Evolutionary conservation across 2,329 filamentous ascomycete genomes (phyloP), one percentile per base, ranked within the genome.

Genomic region (Atkinsonella hypoxylon): DNA sequence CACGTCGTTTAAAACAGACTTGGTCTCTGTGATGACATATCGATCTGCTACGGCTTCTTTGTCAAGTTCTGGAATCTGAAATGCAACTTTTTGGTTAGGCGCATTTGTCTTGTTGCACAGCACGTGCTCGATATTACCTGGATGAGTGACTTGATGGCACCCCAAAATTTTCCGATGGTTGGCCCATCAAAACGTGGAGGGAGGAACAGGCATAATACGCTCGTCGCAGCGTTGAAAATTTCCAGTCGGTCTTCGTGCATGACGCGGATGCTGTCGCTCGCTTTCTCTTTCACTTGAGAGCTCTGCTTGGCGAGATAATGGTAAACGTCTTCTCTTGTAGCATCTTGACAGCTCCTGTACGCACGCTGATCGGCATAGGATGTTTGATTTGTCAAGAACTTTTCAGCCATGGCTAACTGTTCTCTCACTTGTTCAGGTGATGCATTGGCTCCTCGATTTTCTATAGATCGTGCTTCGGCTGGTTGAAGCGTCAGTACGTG

Each of bases 141-240:
- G 4, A 68, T 52, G 5, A 67, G 22, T 2, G 48, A 52, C 50
- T 58, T 59, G 0, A 71, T 39, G n/a, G 70, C 67, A 1, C 70
- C 72, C 72, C 71, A 75, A 49, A 66, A 74, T 49, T 70, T 73
- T 5, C 54, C 52, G 1, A 62, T 61, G 3, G 69, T 74, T 0
- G 69, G 64, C 0, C 64, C 66, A 9, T 65, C 56, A 20, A 65
- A 64, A 1, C 58, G 51, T 0, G 56, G 38, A 0, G 72, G 70
- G 8, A 75, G 58, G 51, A 74, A 76, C 38, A 74, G 67, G 8
- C 59, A 58, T 53, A 71, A 72, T 1, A 73, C 34, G 2, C 59
- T 53, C 36, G 72, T 67, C 1, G 66, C 65, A 31, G 62, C 63
- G 51, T 72, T 73, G 50, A 70, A 67, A 1, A 74, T 55, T 32